Conservation (phyloP, 2,329 filamentous ascomycete species). For the Rhexocercosporidium sp. region DNA sequence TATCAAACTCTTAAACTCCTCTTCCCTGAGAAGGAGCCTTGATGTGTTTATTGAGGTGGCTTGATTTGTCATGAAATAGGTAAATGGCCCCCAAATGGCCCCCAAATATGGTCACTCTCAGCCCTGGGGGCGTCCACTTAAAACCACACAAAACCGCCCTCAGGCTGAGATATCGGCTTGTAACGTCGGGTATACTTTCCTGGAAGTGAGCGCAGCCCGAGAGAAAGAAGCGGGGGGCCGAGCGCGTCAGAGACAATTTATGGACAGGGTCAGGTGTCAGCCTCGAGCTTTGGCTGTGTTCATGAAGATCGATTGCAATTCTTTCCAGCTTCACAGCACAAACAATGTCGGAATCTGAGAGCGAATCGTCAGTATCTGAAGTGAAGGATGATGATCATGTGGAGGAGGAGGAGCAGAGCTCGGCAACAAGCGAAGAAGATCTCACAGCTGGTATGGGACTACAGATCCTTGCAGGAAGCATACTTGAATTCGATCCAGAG, state of each 20-base stretch:
- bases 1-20: no score
- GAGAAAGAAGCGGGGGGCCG: background rate
- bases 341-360: background rate
- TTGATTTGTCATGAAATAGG: background rate
- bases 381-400: background rate
- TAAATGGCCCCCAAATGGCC: background rate
- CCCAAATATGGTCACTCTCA: background rate
- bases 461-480: background rate
- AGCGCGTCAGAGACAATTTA: background rate
- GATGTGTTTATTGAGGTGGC: background rate
- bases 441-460: background rate
- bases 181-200: background rate
- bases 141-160: no score
- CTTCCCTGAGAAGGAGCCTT: no score
- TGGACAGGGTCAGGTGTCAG: background rate
- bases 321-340: background rate
- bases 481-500: background rate
- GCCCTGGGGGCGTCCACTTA: no score
- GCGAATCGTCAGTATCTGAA: background rate
- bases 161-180: background rate
- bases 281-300: background rate
- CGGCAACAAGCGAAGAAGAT: conserved; percentile 1
- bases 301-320: background rate
- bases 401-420: background rate
- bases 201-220: background rate